phyloP scores from a whole-genome alignment of 2,329 filamentous ascomycete genomes.

The Trichoderma guizhouense region DNA sequence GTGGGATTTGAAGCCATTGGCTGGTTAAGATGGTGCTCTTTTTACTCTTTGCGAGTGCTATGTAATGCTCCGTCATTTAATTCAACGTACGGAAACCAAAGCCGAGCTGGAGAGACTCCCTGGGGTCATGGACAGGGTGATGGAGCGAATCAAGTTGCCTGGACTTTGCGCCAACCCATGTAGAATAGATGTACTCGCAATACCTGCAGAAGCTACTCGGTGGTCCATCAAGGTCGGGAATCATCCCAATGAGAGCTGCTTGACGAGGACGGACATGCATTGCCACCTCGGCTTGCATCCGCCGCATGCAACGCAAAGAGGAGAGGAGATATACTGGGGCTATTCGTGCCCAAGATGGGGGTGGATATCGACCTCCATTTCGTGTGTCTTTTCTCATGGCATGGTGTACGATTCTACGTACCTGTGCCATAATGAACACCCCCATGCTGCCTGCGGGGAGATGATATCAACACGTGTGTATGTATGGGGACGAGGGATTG shows the following conservation, averaged over 20 bases:
- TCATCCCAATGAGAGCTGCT: not conserved
- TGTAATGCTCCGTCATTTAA: not conserved
- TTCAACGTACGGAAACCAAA: not conserved
- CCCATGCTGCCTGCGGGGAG: not conserved
- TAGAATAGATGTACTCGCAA: not conserved
- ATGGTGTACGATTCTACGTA: not conserved
- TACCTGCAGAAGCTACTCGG: not conserved
- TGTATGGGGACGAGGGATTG: not conserved
- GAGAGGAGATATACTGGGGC: not conserved
- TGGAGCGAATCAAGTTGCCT: not conserved
- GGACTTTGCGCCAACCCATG: not conserved
- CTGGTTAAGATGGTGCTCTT: not conserved
- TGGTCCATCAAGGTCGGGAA: not conserved
- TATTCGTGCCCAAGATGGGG: not conserved
- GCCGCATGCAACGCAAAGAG: not conserved
- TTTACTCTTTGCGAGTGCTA: not conserved
- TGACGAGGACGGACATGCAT: not conserved
- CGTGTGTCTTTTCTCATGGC: not conserved
- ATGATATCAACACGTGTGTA: not conserved
- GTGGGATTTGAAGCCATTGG: not conserved
- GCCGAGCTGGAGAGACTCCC: not conserved
- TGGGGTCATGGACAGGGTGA: not conserved
- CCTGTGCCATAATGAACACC: not conserved
- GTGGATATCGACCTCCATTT: not conserved
- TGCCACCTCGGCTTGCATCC: conserved; percentile 9